Conservation (phyloP, 768 basidiomycete genomes). For the Podaxis pistillaris region DNA sequence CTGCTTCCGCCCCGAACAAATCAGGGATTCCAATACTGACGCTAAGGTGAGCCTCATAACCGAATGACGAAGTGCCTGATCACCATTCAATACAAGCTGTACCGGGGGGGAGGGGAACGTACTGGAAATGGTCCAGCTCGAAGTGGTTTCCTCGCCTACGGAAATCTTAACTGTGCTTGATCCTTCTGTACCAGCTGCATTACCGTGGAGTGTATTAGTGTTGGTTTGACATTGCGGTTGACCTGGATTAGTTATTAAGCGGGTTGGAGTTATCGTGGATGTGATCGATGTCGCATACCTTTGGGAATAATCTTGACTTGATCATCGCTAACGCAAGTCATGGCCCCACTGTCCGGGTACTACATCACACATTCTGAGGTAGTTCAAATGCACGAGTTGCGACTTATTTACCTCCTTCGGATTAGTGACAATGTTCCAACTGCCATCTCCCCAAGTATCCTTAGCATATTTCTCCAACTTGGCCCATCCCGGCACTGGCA, state of each 20-base stretch:
- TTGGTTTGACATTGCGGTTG: neutral
- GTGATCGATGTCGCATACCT: neutral
- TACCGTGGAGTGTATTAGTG: neutral
- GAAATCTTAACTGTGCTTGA: neutral
- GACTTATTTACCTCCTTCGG: conserved; percentile 14
- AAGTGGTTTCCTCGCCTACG: neutral
- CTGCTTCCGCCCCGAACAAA: neutral
- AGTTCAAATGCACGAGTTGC: neutral
- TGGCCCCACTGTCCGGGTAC: conserved; percentile 1
- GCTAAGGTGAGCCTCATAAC: neutral
- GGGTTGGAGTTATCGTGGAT: neutral
- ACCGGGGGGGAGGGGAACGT: neutral
- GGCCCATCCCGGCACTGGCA: conserved; percentile 15
- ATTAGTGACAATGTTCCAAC: conserved; percentile 15
- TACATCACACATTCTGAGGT: neutral
- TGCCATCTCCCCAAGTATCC: conserved; percentile 16
- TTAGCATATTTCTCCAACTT: conserved; percentile 17
- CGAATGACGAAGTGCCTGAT: neutral
- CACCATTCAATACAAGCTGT: neutral
- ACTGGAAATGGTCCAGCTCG: conserved; percentile 8
- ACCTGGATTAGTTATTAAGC: neutral
- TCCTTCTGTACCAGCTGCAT: neutral
- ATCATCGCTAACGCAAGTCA: conserved; percentile 1
- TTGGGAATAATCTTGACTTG: neutral
- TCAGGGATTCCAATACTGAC: conserved; percentile 1